Evolutionary conservation across 208 protist genomes (phyloP), one percentile per base, ranked within the genome.

Genomic region (Phytomonas francai): DNA sequence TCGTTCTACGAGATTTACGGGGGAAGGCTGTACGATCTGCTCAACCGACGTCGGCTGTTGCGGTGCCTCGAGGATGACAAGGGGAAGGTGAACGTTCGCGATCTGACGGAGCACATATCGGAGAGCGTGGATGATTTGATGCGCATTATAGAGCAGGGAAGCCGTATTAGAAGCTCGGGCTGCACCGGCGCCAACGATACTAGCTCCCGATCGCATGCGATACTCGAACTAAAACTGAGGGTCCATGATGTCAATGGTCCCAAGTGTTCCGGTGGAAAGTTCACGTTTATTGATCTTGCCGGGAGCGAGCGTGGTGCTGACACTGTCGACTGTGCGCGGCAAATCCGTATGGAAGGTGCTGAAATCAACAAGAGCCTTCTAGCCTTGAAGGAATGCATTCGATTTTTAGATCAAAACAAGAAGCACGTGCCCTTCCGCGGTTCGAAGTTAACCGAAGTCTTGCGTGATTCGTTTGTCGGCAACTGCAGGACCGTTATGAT

Each of bases 401-500:
- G 83, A 27, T 88, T 86, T 36, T 79, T 97, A 11, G 88, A 88
- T 59, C 77, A 76, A 59, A 79, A 86, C 57, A 78, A 80, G 34
- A 76, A 81, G 66, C 98, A 76, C 89, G 87, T 98, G 25, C 92
- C 91, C 2, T 97, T 96, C 67, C 83, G 95, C 22, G 94, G 95
- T 61, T 96, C 89, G 56, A 95, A 97, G 71, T 84, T 98, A 30
- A 98, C 96, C 3, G 79, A 93, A 78, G 81, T 98, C 59, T 76
- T 98, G 61, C 78, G 79, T 19, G 88, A 95, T 65, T 91, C 80
- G 5, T 84, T 96, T 29, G 80, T 91, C 12, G 94, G 94, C 11
- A 97, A 96, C 82, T 91, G 91, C 68, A 87, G 88, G 29, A 98
- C 96, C 11, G 84, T 98, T 36, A 93, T 98, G 91, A 97, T 98